Base-by-base conservation (phyloP, 805 yeast genomes). In the Tetrapisispora pingtungensis region DNA sequence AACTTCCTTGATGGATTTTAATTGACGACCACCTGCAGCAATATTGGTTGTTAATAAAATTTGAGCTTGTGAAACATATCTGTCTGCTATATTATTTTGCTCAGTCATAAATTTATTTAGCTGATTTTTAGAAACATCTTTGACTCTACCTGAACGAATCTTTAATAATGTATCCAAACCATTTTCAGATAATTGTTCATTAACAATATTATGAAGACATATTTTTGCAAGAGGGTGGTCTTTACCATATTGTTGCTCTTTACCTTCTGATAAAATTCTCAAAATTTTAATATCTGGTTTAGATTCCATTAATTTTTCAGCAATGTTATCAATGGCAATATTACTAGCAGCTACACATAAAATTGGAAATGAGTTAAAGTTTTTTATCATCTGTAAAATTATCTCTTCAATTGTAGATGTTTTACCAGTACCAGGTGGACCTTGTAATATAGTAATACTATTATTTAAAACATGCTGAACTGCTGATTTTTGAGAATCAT, bases 361-460 rank as follows among this genome's bases (percentile, higher is more conserved):
- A 35, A 81, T 77, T 1, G 87, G 87, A 52, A 69, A 77, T 2
- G 78, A 70, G 53, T 74, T 68, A 50, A 76, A 67, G 39, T 74
- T 75, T 36, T 70, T 73, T 44, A 80, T 64, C 46, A 79, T 66
- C 53, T 79, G 80, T 36, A 78, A 54, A 46, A 77, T 65, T 27
- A 81, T 67, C 53, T 82, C 89, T 40, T 80, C 77, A 24, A 83
- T 64, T 0, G 88, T 82, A 38, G 80, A 77, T 0, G 90, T 83
- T 58, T 82, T 82, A 44, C 90, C 90, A 0, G 90, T 83, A 13
- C 89, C 90, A 2, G 89, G 89, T 1, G 90, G 90, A 2, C 89
- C 90, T 59, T 81, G 89, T 17, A 83, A 68, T 15, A 82, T 52
- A 3, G 79, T 77, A 34, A 70, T 73, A 19, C 72, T 65, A 54